phyloP scores from a whole-genome alignment of 2,329 filamentous ascomycete species.

The Fusarium sp. region DNA sequence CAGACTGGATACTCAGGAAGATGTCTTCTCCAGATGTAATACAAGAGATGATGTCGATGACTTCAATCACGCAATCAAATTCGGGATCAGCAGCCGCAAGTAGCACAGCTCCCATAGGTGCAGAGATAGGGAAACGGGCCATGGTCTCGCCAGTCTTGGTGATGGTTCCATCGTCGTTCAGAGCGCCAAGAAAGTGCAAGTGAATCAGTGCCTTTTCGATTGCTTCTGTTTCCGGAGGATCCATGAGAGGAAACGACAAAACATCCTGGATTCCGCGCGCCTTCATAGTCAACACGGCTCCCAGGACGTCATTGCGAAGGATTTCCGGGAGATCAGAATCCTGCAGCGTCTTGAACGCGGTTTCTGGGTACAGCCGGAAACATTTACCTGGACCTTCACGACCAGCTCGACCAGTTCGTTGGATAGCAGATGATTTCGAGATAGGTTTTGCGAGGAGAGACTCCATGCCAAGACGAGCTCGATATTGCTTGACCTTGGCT shows the following conservation, averaged over 20 bases:
- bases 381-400: slow-evolving; percentile 93
- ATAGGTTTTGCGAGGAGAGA: slow-evolving; percentile 91
- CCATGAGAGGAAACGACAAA: slow-evolving; percentile 85
- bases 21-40: slow-evolving; percentile 73
- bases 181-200: slow-evolving; percentile 80
- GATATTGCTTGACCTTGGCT: slow-evolving; percentile 92
- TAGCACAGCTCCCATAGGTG: slow-evolving; percentile 82
- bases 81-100: slow-evolving; percentile 79
- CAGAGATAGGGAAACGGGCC: slow-evolving; percentile 84
- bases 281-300: slow-evolving; percentile 92
- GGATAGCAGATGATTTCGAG: slow-evolving; percentile 91
- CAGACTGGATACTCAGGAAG: slow-evolving; percentile 69
- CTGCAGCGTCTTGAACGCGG: slow-evolving; percentile 75
- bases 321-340: slow-evolving; percentile 89
- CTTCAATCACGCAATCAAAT: slow-evolving; percentile 79
- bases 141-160: slow-evolving; percentile 80
- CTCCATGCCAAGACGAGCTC: slow-evolving; percentile 85
- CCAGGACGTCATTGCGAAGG: slow-evolving; percentile 85
- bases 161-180: slow-evolving; percentile 78
- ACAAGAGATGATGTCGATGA: slow-evolving; percentile 83
- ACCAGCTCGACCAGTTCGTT: slow-evolving; percentile 90
- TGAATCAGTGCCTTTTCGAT: slow-evolving; percentile 86
- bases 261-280: slow-evolving; percentile 87
- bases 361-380: slow-evolving; percentile 87
- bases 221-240: slow-evolving; percentile 79